phyloP scores from a whole-genome alignment of 2,329 filamentous ascomycete genomes.

The Beauveria varroae region DNA sequence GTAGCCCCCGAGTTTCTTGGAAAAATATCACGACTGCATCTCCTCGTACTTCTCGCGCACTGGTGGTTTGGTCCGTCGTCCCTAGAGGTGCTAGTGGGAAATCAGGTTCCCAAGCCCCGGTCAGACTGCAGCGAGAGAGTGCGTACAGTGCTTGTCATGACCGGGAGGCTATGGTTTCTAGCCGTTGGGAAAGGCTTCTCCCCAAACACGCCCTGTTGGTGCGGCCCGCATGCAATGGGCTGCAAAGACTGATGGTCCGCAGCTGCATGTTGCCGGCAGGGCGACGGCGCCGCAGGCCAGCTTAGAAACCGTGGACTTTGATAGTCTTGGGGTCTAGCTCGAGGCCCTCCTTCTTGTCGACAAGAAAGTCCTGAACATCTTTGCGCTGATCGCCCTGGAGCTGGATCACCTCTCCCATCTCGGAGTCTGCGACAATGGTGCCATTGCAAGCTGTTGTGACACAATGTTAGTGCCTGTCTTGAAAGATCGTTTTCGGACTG shows the following conservation, averaged over 20 bases:
- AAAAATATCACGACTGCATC: slow-evolving; percentile 14
- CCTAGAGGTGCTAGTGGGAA: slow-evolving; percentile 18
- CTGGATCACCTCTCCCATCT: slow-evolving; percentile 99
- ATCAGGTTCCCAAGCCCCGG: slow-evolving; percentile 23
- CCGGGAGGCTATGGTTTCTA: slow-evolving; percentile 13
- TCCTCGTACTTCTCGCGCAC: slow-evolving; percentile 15
- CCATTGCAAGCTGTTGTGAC: slow-evolving; percentile 86
- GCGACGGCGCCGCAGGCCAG: slow-evolving; percentile 29
- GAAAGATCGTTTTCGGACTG: not conserved
- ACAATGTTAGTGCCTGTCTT: not conserved
- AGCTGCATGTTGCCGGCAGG: slow-evolving; percentile 21
- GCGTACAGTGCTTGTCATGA: not conserved
- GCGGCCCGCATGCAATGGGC: slow-evolving; percentile 7
- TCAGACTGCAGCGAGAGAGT: slow-evolving; percentile 1
- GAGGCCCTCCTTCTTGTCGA: slow-evolving; percentile 90
- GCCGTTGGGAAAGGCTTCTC: slow-evolving; percentile 3
- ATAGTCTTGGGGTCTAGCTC: slow-evolving; percentile 94
- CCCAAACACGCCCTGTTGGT: slow-evolving; percentile 13
- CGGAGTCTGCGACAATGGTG: slow-evolving; percentile 90
- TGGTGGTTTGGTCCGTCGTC: slow-evolving; percentile 19
- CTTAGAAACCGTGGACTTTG: slow-evolving; percentile 64
- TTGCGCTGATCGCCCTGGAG: slow-evolving; percentile 99
- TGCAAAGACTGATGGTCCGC: not conserved
- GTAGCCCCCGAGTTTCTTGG: slow-evolving; percentile 4
- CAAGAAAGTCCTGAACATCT: slow-evolving; percentile 95